Conservation (phyloP, 306 rosid genomes). For the Casuarina glauca region DNA sequence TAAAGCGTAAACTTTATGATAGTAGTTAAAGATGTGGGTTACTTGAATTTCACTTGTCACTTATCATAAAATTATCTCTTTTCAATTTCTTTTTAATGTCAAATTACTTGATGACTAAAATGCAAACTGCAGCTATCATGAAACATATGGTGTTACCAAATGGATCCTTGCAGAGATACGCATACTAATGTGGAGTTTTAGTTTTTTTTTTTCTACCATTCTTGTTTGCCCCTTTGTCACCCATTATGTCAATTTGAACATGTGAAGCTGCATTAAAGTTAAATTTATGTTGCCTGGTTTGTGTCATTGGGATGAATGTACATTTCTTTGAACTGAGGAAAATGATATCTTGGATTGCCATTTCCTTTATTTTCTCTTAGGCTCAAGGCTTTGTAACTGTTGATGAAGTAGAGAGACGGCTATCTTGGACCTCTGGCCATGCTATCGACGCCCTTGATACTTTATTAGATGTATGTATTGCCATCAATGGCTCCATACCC, state of each 20-base stretch:
- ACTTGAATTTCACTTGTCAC: too few relatives aligned
- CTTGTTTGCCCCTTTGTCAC: neutral
- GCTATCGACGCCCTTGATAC: constrained; percentile 92
- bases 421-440: constrained; percentile 87
- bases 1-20: too few relatives aligned
- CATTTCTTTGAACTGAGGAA: neutral
- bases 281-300: neutral
- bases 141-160: neutral
- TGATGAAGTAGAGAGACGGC: constrained; percentile 71
- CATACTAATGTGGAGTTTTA: neutral
- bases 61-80: too few relatives aligned
- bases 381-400: constrained; percentile 90
- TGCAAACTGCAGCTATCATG: neutral
- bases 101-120: neutral
- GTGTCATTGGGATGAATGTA: neutral
- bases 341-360: constrained; percentile 10
- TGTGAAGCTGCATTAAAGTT: too few relatives aligned
- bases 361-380: constrained; percentile 38
- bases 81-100: neutral
- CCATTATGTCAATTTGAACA: neutral
- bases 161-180: neutral
- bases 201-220: neutral
- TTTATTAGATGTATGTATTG: constrained; percentile 67
- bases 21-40: too few relatives aligned
- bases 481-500: neutral